These are phyloP conservation scores for Zoysia matrella DNA, from an alignment of 202 grass and related monocot species.

Conservation along the genomic window DNA sequence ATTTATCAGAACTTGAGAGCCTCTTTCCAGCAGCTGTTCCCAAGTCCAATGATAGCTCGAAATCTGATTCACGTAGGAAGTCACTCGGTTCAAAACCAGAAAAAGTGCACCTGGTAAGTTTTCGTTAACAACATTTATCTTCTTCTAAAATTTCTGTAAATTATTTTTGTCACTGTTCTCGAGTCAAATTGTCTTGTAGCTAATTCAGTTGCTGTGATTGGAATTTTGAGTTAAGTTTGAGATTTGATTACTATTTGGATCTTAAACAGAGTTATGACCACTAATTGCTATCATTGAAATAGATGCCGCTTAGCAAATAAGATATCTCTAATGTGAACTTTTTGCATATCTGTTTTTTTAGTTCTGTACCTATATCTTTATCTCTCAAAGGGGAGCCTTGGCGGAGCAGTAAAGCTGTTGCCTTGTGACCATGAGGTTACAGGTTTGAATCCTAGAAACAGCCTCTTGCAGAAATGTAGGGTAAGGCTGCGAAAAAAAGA, in stretches of 20 bases:
- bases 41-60: slow-evolving; percentile 70
- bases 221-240: not conserved
- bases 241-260: slow-evolving; percentile 20
- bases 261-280: not conserved
- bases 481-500: no score
- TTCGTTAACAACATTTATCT: slow-evolving; percentile 2
- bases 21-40: slow-evolving; percentile 84
- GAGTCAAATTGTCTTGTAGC: not conserved
- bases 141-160: not conserved
- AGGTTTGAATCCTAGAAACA: no score
- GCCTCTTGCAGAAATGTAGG: no score
- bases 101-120: slow-evolving; percentile 95
- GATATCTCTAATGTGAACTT: slow-evolving; percentile 10
- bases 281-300: not conserved
- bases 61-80: slow-evolving; percentile 81
- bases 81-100: slow-evolving; percentile 95
- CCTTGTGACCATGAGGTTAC: no score
- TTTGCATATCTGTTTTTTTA: not conserved
- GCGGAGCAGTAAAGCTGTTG: no score
- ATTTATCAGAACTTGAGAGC: slow-evolving; percentile 93
- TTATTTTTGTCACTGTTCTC: not conserved
- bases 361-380: slow-evolving; percentile 3
- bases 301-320: not conserved
- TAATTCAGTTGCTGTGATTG: not conserved
- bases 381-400: not conserved